Conservation (phyloP, 75 land plant species). For the Pinus tabuliformis region DNA sequence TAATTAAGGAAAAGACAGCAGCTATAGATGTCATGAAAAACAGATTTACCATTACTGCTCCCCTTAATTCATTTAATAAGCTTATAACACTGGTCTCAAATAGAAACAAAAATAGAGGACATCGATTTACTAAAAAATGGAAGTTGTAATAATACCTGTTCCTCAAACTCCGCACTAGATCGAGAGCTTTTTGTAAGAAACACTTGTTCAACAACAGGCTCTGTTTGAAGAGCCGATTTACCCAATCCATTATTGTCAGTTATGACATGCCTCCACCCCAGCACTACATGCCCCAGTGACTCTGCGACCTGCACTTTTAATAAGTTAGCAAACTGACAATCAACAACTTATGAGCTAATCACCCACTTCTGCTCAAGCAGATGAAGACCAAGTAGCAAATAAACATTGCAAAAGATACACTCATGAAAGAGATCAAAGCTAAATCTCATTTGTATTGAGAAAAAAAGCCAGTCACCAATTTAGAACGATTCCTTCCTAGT, state of each 20-base stretch:
- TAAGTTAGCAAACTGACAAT: background rate
- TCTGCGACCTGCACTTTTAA: slow-evolving; percentile 73
- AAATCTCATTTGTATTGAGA: background rate
- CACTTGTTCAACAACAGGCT: slow-evolving; percentile 95
- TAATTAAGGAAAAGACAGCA: background rate
- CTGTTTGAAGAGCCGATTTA: slow-evolving; percentile 82
- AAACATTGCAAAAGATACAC: background rate
- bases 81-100: background rate
- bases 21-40: background rate
- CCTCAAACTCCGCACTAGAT: slow-evolving; percentile 74
- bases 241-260: slow-evolving; percentile 90
- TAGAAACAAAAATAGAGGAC: background rate
- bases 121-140: background rate
- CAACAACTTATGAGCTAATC: background rate
- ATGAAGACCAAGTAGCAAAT: background rate
- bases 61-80: background rate
- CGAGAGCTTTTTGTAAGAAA: slow-evolving; percentile 64
- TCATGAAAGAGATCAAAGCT: background rate
- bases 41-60: background rate
- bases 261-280: slow-evolving; percentile 91
- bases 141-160: slow-evolving; percentile 56
- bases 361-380: background rate
- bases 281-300: slow-evolving; percentile 86
- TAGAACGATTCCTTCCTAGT: background rate
- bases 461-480: background rate